Evolutionary conservation across 805 yeast genomes (phyloP).

Genomic region (Isabelozyma rhagii): DNA sequence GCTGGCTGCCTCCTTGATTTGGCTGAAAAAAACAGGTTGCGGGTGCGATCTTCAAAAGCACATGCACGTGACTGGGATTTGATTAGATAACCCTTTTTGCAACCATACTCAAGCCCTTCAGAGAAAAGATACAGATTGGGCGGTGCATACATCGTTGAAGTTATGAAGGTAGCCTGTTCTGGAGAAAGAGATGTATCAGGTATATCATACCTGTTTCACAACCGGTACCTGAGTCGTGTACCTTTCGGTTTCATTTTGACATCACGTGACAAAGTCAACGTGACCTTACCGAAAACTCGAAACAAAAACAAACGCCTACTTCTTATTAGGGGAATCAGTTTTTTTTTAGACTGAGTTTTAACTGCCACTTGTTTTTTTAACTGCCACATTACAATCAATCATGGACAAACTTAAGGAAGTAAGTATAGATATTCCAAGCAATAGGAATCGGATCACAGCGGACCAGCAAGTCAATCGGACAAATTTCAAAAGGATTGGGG

Average conservation of each 20-base stretch:
- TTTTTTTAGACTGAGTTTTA: not conserved
- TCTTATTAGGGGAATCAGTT: not conserved
- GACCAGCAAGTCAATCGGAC: not conserved
- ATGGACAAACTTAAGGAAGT: conserved; percentile 65
- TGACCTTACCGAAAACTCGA: not conserved
- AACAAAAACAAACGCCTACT: not conserved
- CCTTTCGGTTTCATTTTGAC: not conserved
- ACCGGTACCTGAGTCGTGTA: too few relatives aligned
- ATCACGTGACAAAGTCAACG: not conserved
- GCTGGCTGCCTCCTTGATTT: conserved; percentile 1
- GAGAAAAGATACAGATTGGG: too few relatives aligned
- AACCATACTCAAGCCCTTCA: too few relatives aligned
- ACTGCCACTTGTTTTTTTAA: not conserved
- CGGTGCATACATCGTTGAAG: too few relatives aligned
- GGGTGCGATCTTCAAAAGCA: not conserved
- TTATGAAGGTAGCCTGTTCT: too few relatives aligned
- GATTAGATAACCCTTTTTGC: too few relatives aligned
- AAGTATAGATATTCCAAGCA: conserved; percentile 21
- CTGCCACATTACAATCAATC: conserved; percentile 9
- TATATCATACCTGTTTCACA: too few relatives aligned
- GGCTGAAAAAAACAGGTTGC: not conserved
- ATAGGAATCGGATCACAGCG: not conserved
- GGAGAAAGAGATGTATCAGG: too few relatives aligned
- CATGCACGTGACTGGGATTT: not conserved
- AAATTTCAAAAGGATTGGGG: too few relatives aligned